Evolutionary conservation across 768 basidiomycete species (phyloP), one percentile per base, ranked within the genome.

Genomic region (Amanita fuliginea): DNA sequence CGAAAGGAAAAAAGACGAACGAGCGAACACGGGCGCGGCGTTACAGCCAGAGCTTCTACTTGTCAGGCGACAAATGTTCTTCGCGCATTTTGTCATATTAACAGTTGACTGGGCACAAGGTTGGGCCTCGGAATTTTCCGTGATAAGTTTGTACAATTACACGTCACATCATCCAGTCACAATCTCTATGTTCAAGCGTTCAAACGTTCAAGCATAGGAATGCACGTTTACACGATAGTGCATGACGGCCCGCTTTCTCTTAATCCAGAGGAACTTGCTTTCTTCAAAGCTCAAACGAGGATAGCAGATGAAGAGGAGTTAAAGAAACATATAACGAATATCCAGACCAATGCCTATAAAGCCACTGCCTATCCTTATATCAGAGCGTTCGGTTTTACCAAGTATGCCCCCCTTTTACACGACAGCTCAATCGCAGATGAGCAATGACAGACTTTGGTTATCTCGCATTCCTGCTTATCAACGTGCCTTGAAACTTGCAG

Each of bases 301-400:
- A 69, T 71, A 24, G 32, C 58, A 9, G 64, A 70, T 49, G 64
- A 69, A 1, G 55, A 61, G 5, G 61, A 63, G 19, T 55, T 74
- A 43, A 71, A 67, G 54, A 50, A 64, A 6, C 72, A 74, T 55
- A 65, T 73, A 10, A 28, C 68, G 2, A 48, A 46, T 0, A 62
- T 70, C 9, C 71, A 72, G 51, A 53, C 53, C 45, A 66, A 65
- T 39, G 72, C 73, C 2, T 66, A 36, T 13, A 1, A 37, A 18
- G 35, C 39, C 22, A 60, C 57, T 51, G 55, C 57, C 14, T 71
- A 73, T 51, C 60, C 63, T 32, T 71, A 68, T 50, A 71, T 71
- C 34, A 61, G 60, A 7, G 49, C 46, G 3, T 70, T 70, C 49
- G 45, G 51, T 3, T 72, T 72, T 44, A 55, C 60, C 6, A 63